These are phyloP conservation scores for Scleromitrula shiraiana DNA, from an alignment of 2,329 filamentous ascomycete genomes.

Conservation along the genomic window DNA sequence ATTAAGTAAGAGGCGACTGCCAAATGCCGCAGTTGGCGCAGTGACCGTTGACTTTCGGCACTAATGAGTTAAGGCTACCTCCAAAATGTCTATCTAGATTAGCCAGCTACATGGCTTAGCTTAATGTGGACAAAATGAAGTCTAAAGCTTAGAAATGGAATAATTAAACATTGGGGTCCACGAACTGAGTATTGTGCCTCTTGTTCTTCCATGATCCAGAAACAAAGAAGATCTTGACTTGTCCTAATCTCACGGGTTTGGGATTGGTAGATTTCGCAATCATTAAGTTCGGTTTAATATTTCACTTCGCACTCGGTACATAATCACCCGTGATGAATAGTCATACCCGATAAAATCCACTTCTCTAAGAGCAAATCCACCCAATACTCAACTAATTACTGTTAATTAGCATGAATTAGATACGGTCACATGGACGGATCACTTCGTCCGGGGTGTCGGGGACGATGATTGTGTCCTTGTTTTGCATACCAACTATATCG, in stretches of 20 bases:
- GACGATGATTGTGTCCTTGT: too few species aligned
- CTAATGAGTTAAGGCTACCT: neutral
- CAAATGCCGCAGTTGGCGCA: conserved; percentile 4
- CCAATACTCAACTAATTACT: neutral
- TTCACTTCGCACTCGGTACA: neutral
- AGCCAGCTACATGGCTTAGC: neutral
- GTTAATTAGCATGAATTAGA: neutral
- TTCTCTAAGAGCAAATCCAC: neutral
- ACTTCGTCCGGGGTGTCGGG: neutral
- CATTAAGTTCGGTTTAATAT: neutral
- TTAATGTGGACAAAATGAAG: neutral
- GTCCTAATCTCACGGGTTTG: neutral
- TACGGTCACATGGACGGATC: conserved; percentile 7
- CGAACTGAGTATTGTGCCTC: neutral
- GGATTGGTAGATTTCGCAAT: neutral
- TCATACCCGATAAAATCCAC: conserved; percentile 7
- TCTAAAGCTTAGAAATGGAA: neutral
- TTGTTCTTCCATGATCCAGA: neutral
- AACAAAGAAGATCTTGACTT: neutral
- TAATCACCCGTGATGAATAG: conserved; percentile 4
- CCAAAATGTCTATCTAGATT: neutral
- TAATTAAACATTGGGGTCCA: neutral
- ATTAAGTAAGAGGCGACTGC: neutral
- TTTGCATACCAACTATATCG: too few species aligned
- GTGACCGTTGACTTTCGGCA: neutral